Evolutionary conservation across 2,329 filamentous ascomycete genomes (phyloP).

Genomic region (Calonectria pseudoreteaudii): DNA sequence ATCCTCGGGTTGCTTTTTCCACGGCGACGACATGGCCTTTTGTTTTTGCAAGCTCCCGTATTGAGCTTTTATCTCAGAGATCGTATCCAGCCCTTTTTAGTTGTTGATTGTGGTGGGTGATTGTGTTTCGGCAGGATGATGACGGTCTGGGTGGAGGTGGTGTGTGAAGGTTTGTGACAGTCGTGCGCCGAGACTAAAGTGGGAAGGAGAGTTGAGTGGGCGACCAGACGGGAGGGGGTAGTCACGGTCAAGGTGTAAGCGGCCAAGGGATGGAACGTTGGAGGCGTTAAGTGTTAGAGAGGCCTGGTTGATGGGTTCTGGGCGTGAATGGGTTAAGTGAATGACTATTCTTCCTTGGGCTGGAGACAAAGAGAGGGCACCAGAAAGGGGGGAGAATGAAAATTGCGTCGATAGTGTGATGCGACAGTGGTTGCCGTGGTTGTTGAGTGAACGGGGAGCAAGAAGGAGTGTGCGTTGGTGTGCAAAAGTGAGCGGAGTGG

Average conservation of each 20-base stretch:
- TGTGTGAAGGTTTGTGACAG: slow-evolving; percentile 24
- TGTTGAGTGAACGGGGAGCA: slow-evolving; percentile 20
- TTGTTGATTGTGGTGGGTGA: slow-evolving; percentile 11
- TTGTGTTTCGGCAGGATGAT: background rate
- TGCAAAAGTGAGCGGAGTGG: slow-evolving; percentile 23
- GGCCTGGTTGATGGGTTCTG: slow-evolving; percentile 12
- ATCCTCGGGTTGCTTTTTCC: slow-evolving; percentile 72
- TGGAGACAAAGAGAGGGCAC: background rate
- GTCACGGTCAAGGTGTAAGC: slow-evolving; percentile 17
- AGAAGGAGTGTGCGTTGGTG: slow-evolving; percentile 5
- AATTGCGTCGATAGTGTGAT: slow-evolving; percentile 5
- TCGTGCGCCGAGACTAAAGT: slow-evolving; percentile 25
- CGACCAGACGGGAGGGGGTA: slow-evolving; percentile 7
- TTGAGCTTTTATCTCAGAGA: background rate
- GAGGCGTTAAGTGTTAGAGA: slow-evolving; percentile 30
- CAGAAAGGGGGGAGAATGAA: slow-evolving; percentile 1
- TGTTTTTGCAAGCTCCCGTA: slow-evolving; percentile 33
- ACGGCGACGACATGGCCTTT: slow-evolving; percentile 69
- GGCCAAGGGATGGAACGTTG: slow-evolving; percentile 23
- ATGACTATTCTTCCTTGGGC: background rate
- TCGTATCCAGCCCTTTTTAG: background rate
- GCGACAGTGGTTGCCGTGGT: slow-evolving; percentile 18
- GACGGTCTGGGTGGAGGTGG: slow-evolving; percentile 11
- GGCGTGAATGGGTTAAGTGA: background rate
- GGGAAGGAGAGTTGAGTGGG: slow-evolving; percentile 28